A percentile compares a stretch with the other conserved stretches of the same genome.
These are phyloP conservation scores for Elsinoe fawcettii DNA, from an alignment of 2,329 filamentous ascomycete species.

Conservation along the genomic window DNA sequence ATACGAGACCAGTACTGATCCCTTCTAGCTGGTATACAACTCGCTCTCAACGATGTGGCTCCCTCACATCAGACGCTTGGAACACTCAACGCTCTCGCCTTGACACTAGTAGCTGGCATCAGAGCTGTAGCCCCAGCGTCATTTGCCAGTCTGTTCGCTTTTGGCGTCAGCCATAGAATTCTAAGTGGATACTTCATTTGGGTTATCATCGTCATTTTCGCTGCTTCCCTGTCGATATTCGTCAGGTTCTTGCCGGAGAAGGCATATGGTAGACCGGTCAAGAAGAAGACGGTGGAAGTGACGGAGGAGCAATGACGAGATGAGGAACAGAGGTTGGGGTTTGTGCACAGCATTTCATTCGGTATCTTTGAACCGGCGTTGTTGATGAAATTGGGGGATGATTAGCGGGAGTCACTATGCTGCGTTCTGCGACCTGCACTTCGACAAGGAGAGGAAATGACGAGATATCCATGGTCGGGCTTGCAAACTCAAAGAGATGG, in stretches of 20 bases:
- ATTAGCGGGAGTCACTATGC: too few species aligned
- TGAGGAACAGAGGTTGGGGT: neutral
- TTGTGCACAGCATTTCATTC: too few species aligned
- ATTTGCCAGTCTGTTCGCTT: slow-evolving; percentile 60
- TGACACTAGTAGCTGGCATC: slow-evolving; percentile 55
- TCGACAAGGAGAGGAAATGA: too few species aligned
- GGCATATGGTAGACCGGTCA: slow-evolving; percentile 28
- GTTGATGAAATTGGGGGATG: too few species aligned
- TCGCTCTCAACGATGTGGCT: slow-evolving; percentile 65
- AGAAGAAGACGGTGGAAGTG: neutral
- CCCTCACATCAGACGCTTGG: slow-evolving; percentile 58
- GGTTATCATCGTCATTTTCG: slow-evolving; percentile 45
- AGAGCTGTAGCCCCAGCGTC: slow-evolving; percentile 59
- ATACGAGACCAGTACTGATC: neutral
- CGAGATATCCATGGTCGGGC: too few species aligned
- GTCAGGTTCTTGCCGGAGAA: slow-evolving; percentile 30
- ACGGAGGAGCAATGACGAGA: neutral
- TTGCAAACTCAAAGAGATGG: too few species aligned
- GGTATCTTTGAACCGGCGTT: too few species aligned
- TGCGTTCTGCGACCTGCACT: too few species aligned
- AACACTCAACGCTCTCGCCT: slow-evolving; percentile 61
- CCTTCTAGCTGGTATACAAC: slow-evolving; percentile 52
- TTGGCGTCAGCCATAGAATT: slow-evolving; percentile 55
- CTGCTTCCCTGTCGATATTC: slow-evolving; percentile 29
- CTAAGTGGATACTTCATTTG: slow-evolving; percentile 59